These are phyloP conservation scores for Penicillium malachiteum DNA, from an alignment of 495 filamentous ascomycete genomes.

Conservation along the genomic window DNA sequence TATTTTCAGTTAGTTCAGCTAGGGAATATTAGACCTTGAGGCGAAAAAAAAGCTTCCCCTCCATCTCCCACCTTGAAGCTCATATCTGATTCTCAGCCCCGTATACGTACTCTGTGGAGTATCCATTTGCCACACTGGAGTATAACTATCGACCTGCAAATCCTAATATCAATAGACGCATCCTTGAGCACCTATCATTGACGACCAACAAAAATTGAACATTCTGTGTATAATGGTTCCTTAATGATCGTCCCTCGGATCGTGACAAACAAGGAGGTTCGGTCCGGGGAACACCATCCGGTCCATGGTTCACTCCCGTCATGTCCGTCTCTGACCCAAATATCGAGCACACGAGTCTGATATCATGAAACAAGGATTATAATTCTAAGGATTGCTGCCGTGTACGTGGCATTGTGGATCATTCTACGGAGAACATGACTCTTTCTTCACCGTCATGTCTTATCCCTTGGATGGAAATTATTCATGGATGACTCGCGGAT, in stretches of 20 bases:
- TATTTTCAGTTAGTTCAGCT: neutral
- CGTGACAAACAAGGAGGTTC: constrained; percentile 7
- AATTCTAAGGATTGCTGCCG: neutral
- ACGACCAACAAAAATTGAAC: neutral
- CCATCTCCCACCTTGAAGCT: neutral
- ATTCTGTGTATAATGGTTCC: neutral
- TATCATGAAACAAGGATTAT: neutral
- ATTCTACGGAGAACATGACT: neutral
- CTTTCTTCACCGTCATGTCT: neutral
- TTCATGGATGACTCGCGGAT: neutral
- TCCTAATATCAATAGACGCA: neutral
- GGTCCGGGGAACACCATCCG: constrained; percentile 22
- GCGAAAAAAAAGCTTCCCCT: neutral
- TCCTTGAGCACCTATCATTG: neutral
- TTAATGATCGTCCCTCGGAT: constrained; percentile 10
- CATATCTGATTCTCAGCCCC: no score
- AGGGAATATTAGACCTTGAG: neutral
- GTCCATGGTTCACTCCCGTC: constrained; percentile 29
- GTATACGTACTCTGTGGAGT: neutral
- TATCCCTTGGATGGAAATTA: neutral
- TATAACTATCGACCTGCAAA: neutral
- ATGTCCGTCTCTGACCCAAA: neutral
- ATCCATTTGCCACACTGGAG: neutral
- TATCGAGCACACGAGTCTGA: neutral
- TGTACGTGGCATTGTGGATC: constrained; percentile 3